These are phyloP conservation scores for Penicillium olsonii DNA, from an alignment of 2,329 filamentous ascomycete species.

Conservation along the genomic window DNA sequence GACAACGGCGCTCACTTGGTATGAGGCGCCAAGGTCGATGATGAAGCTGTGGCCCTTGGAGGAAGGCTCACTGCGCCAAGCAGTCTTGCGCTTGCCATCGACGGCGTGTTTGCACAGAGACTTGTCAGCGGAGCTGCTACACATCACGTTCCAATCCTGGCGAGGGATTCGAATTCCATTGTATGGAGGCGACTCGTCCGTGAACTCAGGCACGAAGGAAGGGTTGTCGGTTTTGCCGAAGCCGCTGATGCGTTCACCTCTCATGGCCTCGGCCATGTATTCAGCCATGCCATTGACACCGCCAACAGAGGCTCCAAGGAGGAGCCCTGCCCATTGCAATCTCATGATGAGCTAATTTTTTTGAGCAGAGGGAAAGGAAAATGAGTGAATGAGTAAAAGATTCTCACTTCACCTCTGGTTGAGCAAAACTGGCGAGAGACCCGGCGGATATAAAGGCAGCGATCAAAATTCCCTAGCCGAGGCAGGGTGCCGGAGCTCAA, in stretches of 20 bases:
- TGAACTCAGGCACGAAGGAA: conserved; percentile 1
- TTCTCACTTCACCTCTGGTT: neutral
- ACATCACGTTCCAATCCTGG: conserved; percentile 13
- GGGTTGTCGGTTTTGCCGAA: conserved; percentile 6
- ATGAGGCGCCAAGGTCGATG: conserved; percentile 8
- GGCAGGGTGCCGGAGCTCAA: neutral
- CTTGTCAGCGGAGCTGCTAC: conserved; percentile 7
- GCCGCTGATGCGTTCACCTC: conserved; percentile 8
- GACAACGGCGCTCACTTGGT: conserved; percentile 8
- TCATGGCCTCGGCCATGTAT: conserved; percentile 14
- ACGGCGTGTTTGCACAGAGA: conserved; percentile 6
- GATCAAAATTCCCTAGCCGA: neutral
- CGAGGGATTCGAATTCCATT: conserved; percentile 11
- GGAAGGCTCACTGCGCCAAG: conserved; percentile 8
- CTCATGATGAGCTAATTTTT: conserved; percentile 4
- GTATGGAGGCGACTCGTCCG: conserved; percentile 17
- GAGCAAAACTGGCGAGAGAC: neutral
- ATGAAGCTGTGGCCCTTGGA: conserved; percentile 3
- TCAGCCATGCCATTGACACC: conserved; percentile 7
- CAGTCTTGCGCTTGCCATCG: conserved; percentile 8
- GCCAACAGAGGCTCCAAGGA: conserved; percentile 6
- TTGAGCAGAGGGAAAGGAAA: neutral
- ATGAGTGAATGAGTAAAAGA: neutral
- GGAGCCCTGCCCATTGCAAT: conserved; percentile 7
- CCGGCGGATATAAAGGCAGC: neutral